Evolutionary conservation across 83 land plant genomes (phyloP), one percentile per base, ranked within the genome.

Genomic region (Diphasiastrum complanatum): DNA sequence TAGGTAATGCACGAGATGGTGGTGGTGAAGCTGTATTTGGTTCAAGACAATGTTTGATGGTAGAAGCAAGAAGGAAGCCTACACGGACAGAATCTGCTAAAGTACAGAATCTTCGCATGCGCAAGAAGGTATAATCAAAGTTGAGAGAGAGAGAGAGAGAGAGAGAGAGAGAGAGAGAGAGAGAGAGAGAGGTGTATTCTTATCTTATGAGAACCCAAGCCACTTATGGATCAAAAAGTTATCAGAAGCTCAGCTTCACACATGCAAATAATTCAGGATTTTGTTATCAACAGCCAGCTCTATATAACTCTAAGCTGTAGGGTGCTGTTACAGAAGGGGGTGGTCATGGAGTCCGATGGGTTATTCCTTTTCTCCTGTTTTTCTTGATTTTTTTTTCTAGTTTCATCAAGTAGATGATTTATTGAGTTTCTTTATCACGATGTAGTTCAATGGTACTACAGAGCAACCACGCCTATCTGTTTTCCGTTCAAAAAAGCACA

Each of bases 401-500:
- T 24, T 53, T 19, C 3, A 19, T 38, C 8, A 38, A 14, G 14
- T 54, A 28, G 20, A 8, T 49, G 20, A 53, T 5, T 53, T 30
- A 25, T 27, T 14, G 33, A 4, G 31, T 53, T 6, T 53, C 63
- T 33, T 60, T n/a, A 29, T 28, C 14, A 11, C 19, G 0, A 27
- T 54, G 2, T 23, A 72, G 75, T 28, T 72, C 24, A 66, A 58
- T 35, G 75, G 75, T 11, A 72, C 75, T 12, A 43, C 73, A 30
- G 75, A 72, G 75, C 66, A 73, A 45, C 75, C 75, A 8, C 63
- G 75, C 22, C 60, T 72, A 33, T 63, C 72, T 22, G 75, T 72
- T 27, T 72, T 72, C 34, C 72, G 75, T 23, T 72, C 75, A 23
- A 72, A 72, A 63, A 51, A 72, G 25, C 75, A 72, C 25, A 12